Conservation (phyloP, 352 stramenopile species). For the Pythium vanterpoolii region DNA sequence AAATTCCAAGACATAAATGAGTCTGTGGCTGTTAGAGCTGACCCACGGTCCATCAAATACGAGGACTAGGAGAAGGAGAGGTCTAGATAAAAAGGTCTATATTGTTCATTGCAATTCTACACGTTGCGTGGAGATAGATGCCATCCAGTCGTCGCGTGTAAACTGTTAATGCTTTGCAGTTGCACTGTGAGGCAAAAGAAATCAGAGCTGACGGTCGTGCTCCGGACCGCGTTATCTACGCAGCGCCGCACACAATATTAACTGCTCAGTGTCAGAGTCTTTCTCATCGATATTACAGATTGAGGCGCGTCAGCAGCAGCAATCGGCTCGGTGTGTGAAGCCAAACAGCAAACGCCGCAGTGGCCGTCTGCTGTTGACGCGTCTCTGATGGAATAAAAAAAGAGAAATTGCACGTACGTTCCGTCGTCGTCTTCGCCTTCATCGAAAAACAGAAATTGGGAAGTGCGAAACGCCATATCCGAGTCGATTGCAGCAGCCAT, state of each 20-base stretch:
- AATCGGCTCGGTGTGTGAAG: neutral
- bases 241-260: conserved; percentile 55
- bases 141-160: neutral
- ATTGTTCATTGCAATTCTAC: conserved; percentile 11
- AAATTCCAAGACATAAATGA: conserved; percentile 38
- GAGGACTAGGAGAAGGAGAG: neutral
- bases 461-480: conserved; percentile 49
- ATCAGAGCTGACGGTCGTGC: conserved; percentile 9
- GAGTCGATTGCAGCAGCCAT: conserved; percentile 52
- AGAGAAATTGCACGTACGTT: conserved; percentile 44
- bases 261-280: conserved; percentile 77
- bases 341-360: neutral
- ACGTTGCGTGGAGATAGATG: neutral
- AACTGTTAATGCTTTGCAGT: neutral
- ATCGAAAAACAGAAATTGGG: conserved; percentile 71
- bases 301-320: neutral
- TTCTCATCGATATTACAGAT: conserved; percentile 16
- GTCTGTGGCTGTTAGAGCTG: neutral
- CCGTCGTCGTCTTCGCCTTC: conserved; percentile 78
- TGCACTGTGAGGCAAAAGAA: neutral
- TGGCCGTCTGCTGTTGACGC: neutral
- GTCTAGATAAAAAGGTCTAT: conserved; percentile 18
- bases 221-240: conserved; percentile 54
- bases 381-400: neutral
- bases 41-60: neutral